Evolutionary conservation across 164 flowering plant genomes (phyloP), one percentile per base, ranked within the genome.

Genomic region (Litsea cubeba): DNA sequence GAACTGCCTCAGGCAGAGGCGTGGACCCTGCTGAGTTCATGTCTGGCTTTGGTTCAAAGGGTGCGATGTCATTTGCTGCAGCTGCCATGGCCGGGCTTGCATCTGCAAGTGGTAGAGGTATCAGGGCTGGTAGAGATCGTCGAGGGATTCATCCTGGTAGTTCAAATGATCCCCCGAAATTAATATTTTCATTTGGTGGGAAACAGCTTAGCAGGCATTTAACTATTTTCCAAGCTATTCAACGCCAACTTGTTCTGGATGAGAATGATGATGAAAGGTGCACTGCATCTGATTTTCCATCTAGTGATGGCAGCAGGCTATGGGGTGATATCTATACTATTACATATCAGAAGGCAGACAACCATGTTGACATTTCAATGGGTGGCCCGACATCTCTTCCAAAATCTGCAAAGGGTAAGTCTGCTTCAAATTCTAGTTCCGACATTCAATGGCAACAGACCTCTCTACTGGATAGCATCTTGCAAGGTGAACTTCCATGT

Each of bases 21-120:
- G 81, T 85, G 7, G 92, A 89, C 71, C 78, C 92, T 70, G 62
- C 83, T 60, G 97, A 91, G 50, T 84, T 86, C 72, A 78, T 89
- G 76, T 82, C 86, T 79, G 86, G 93, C 71, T 90, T 82, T 77
- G 88, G 88, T 77, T 87, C 99, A 51, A 90, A 87, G 82, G 97
- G 99, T 73, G 93, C 89, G 40, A 88, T 93, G 95, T 90, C 97
- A 65, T 93, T 92, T 87, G 98, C 97, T 76, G 97, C 99, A 72
- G 98, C 97, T 79, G 97, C 98, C 18, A 95, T 92, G 97, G 93
- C 97, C 77, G 98, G 98, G 51, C 91, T 91, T 80, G 83, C 94
- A 72, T 85, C 99, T 72, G 88, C 88, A 25, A 86, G 88, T 78
- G 86, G 87, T 73, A 85, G 95, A 86, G 95, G 97, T 74, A 71